Evolutionary conservation across 1,139 yeast species (phyloP), one percentile per base, ranked within the genome.

Genomic region (Meyerozyma elateridarum): DNA sequence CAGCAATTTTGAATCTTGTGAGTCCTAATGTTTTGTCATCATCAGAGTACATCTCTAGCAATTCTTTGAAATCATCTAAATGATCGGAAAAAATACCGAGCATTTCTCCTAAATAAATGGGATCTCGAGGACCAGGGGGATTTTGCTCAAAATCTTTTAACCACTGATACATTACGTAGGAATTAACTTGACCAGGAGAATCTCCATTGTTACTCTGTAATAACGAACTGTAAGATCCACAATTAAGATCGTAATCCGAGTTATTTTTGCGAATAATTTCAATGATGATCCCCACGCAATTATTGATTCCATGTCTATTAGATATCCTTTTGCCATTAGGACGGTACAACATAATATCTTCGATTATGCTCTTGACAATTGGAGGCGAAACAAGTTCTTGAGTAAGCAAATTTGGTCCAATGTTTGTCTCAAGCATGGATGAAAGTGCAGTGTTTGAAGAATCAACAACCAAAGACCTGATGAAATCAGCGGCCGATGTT

Each of bases 401-500:
- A 0, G 73, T 68, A 18, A 24, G 27, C 12, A 24, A 11, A 6
- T 24, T 24, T 5, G 27, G 27, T 9, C 73, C 74, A 34, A 65
- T 70, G 58, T 68, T 68, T 2, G 73, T 64, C 36, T 68, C 74
- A 14, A 65, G 46, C 1, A 65, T 70, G 4, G 66, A 69, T 0
- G 74, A 73, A 36, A 66, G 51, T 4, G 72, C 70, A 4, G 73
- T 63, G 40, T 68, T 69, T n/a, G 96, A 95, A 20, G 96, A 85
- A 26, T 93, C 85, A 2, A 96, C 83, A 19, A 91, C 85, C 50
- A 93, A 75, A 0, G 97, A 97, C 53, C 91, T 93, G 35, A 91
- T 61, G 50, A 91, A 91, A 52, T 91, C 99, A 8, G 96, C 94
- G 2, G 95, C 94, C 0, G 97, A 94, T 3, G 94, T 81, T 56